Base-by-base conservation (phyloP, 768 basidiomycete species). In the Boletus eberwhitei region DNA sequence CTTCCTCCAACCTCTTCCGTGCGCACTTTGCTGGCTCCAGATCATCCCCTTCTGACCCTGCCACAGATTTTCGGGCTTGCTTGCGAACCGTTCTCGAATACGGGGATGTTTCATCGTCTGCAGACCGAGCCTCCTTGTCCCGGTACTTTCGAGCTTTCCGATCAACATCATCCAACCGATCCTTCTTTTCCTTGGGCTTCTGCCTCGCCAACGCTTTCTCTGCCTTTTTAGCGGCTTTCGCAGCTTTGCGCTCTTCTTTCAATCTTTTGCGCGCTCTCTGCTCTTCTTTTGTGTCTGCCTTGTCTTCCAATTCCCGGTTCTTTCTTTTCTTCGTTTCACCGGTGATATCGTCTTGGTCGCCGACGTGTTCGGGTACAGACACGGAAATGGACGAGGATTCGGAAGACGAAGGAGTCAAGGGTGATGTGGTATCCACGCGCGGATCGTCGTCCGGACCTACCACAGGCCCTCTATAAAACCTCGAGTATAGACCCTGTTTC, bases 381-480 rank as follows among this genome's bases (percentile, higher is more conserved):
- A 36, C 34, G 22, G 49, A 48, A 2, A 12, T 2, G 16, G 53
- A 22, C 8, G 38, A 22, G 5, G 52, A 41, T 11, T 49, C 24
- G 17, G 26, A 44, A 45, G 54, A 45, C 14, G 29, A 14, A 5
- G 50, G 14, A 2, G 22, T 9, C 22, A 6, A 32, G 4, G 38
- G 16, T 0, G 55, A 49, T 7, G 38, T 13, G 5, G 8, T 12
- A 8, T 16, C 16, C 48, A 38, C 45, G 13, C 34, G 22, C 17
- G 36, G 26, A 21, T 59, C 57, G 29, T 32, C 47, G 41, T 79
- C 80, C 22, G 80, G 80, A 2, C 80, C 81, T 17, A 91, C 69
- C 34, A 87, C 73, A 19, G 88, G 84, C 0, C 93, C 94, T 22
- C 86, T 82, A 64, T 87, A 89, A 69, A 97, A 96, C 54, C 78